Percentiles rank a stretch among this genome's conserved stretches.
These are phyloP conservation scores for Penicillium sp. DNA, from an alignment of 2,329 filamentous ascomycete species.

Conservation along the genomic window DNA sequence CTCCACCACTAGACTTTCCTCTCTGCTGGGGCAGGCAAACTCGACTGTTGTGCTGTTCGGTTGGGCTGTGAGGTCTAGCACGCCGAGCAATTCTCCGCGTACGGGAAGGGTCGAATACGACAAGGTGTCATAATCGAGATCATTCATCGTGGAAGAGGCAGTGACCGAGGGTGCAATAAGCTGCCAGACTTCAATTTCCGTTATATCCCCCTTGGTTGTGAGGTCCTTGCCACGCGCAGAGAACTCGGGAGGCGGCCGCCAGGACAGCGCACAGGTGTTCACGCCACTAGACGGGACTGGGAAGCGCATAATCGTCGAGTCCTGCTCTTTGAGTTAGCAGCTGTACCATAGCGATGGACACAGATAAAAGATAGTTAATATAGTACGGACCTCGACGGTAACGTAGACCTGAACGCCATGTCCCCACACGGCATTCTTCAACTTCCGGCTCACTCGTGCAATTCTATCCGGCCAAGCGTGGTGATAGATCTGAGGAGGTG, in stretches of 20 bases:
- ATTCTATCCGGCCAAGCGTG: slow-evolving; percentile 6
- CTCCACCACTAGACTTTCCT: slow-evolving; percentile 5
- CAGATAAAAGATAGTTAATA: neutral
- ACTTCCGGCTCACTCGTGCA: neutral
- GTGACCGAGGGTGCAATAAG: too few species aligned
- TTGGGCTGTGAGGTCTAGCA: slow-evolving; percentile 4
- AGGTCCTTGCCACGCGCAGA: too few species aligned
- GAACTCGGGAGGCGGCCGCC: too few species aligned
- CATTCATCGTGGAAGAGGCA: neutral
- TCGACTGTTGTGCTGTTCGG: slow-evolving; percentile 5
- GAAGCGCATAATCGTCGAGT: too few species aligned
- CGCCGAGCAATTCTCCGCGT: slow-evolving; percentile 4
- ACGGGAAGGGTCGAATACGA: slow-evolving; percentile 3
- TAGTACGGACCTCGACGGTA: slow-evolving; percentile 4
- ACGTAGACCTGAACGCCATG: slow-evolving; percentile 1
- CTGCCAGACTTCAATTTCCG: too few species aligned
- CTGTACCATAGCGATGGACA: too few species aligned
- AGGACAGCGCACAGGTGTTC: neutral
- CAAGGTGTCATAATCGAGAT: slow-evolving; percentile 4
- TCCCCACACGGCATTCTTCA: slow-evolving; percentile 4
- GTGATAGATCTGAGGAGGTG: neutral
- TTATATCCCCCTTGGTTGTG: neutral
- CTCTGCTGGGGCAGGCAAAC: neutral
- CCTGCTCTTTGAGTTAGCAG: too few species aligned
- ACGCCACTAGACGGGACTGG: neutral